Conservation (phyloP, 164 flowering plant genomes). For the Liquidambar formosana region DNA sequence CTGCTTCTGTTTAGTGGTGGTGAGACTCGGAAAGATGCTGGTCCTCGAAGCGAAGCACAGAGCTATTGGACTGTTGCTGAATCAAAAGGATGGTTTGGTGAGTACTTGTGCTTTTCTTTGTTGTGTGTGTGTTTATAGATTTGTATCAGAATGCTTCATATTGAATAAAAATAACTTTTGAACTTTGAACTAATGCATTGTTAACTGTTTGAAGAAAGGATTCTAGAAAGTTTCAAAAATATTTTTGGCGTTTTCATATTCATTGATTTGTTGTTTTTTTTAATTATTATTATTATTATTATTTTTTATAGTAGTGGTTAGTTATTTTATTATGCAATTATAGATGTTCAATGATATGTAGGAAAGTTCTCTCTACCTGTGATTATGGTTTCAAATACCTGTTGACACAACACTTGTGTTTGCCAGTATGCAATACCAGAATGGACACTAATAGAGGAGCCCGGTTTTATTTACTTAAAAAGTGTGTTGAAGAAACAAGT, state of each 20-base stretch:
- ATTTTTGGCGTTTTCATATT: too few species aligned
- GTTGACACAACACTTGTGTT: too few species aligned
- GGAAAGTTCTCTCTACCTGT: too few species aligned
- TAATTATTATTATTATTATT: too few species aligned
- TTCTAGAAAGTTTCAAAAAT: too few species aligned
- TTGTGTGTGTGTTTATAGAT: background rate
- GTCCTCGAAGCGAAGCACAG: conserved; percentile 98
- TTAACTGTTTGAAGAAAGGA: background rate
- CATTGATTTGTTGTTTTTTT: background rate
- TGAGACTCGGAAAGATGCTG: conserved; percentile 94
- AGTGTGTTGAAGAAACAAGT: too few species aligned
- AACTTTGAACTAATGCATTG: background rate
- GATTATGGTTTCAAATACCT: too few species aligned
- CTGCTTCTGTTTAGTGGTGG: conserved; percentile 97
- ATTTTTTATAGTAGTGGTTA: background rate
- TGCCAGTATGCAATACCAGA: too few species aligned
- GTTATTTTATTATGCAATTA: background rate
- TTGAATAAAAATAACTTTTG: background rate
- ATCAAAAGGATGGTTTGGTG: conserved; percentile 93
- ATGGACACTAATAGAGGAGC: too few species aligned
- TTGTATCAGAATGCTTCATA: background rate
- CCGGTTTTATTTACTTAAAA: too few species aligned
- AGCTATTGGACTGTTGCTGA: conserved; percentile 98
- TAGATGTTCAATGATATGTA: background rate
- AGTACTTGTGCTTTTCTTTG: conserved; percentile 29